Evolutionary conservation across 768 basidiomycete species (phyloP), one percentile per base, ranked within the genome.

Genomic region (Tricholoma sp.): DNA sequence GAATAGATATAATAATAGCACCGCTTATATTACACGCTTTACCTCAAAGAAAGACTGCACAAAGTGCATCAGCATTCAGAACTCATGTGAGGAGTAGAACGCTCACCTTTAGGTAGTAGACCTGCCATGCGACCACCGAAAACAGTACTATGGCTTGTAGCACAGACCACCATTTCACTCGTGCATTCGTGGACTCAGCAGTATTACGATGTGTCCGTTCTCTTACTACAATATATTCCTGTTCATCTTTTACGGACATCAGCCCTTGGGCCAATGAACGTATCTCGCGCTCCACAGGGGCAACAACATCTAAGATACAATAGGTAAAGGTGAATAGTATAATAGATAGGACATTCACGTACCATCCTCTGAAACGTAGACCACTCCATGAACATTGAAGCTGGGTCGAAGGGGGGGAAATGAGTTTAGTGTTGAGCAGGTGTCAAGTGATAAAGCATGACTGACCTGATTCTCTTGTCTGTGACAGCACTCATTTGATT

Each of bases 131-230:
- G 54, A 97, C 95, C 0, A 97, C 89, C 2, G 84, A 78, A 66
- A 98, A 89, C 55, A 98, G 75, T 18, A 98, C 89, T 39, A 91
- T 67, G 4, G 89, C 80, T 70, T 99, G 97, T 6, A 94, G 69
- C 58, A 99, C 86, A 2, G 94, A 95, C 97, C 97, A 99, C 94
- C 94, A 98, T 75, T 98, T 98, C 53, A 99, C 96, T 37, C 97
- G 85, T 37, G 89, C 82, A 69, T 98, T 98, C 17, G 91, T 92
- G 1, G 83, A 96, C 77, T 91, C 91, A 8, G 92, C 88, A 51
- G 97, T 99, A 70, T 98, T 92, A 54, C 97, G 80, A 71, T 99
- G 97, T 41, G 87, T 87, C 57, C 82, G 81, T 72, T 99, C 97
- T 50, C 97, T 83, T 29, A 98, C 86, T 32, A 96, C 90, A 60